These are phyloP conservation scores for Trichoderma hamatum DNA, from an alignment of 2,329 filamentous ascomycete genomes.

Conservation along the genomic window DNA sequence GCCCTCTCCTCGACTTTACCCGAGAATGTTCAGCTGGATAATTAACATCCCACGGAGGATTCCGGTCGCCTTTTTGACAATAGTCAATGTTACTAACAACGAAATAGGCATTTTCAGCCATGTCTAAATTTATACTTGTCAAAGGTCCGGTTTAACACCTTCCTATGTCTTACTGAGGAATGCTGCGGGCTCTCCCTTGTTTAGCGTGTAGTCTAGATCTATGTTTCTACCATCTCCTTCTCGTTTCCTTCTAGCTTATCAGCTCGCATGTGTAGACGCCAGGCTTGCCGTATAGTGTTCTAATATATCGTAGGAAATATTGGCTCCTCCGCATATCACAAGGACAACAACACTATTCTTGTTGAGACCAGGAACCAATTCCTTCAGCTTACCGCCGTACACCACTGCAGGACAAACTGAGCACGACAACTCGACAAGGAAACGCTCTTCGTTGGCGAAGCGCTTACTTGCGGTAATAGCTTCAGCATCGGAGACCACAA, in stretches of 20 bases:
- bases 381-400: conserved; percentile 33
- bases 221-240: background rate
- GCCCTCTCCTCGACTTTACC: background rate
- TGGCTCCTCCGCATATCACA: conserved; percentile 39
- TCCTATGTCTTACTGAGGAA: background rate
- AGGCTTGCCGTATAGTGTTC: conserved; percentile 23
- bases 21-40: background rate
- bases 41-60: background rate
- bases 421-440: conserved; percentile 39
- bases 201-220: conserved; percentile 7
- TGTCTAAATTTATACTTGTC: conserved; percentile 6
- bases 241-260: background rate
- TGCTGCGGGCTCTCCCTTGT: background rate
- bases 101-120: background rate
- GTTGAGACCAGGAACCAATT: conserved; percentile 32
- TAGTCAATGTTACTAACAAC: background rate
- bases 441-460: conserved; percentile 37
- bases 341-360: conserved; percentile 37
- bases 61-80: background rate
- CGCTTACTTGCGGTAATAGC: conserved; percentile 35
- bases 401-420: conserved; percentile 37
- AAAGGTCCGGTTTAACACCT: background rate
- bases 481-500: conserved; percentile 36
- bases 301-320: conserved; percentile 40
- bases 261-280: background rate